Evolutionary conservation across 129 eudicot species (phyloP), one percentile per base, ranked within the genome.

Genomic region (Helichrysum umbraculigerum): DNA sequence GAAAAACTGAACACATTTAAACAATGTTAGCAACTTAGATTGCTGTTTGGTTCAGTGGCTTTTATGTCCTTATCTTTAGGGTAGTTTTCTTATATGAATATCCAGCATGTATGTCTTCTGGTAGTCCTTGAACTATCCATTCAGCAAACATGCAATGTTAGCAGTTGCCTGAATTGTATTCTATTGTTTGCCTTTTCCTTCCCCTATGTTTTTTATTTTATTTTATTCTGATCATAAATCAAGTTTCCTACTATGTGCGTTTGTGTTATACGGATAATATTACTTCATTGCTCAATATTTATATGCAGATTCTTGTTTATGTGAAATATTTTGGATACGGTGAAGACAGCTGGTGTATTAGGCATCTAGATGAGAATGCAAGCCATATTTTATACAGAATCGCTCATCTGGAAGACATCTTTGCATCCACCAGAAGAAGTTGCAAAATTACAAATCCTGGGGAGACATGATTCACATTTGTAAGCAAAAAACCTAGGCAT

Each of bases 281-380:
- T 12, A 12, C 4, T 11, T 61, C 20, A 21, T 54, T 72, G 39
- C 50, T 58, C 35, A 35, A 71, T 52, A 52, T 32, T 32, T 4
- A 29, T 35, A 6, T 60, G 69, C 68, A 59, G 22, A 34, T 72
- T 72, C 66, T 33, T 33, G 33, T 51, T 52, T 28, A n/a, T 54
- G 65, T 33, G 51, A 72, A 72, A 20, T 4, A 0, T 20, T 37
- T 58, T 33, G 57, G 15, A 25, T 29, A 37, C 17, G 77, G 20
- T 11, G 35, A 73, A 73, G 34, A 33, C 32, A 39, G 37, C 22
- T 3, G 3, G 7, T 47, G 33, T 64, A 30, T 11, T 14, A 30
- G 69, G 21, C 39, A 64, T 30, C 20, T 7, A 8, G 1, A n/a
- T 17, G 51, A 35, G 10, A 20, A 14, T n/a, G 71, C 50, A 66